phyloP scores from a whole-genome alignment of 179 eudicot species.

The Gypsophila paniculata region DNA sequence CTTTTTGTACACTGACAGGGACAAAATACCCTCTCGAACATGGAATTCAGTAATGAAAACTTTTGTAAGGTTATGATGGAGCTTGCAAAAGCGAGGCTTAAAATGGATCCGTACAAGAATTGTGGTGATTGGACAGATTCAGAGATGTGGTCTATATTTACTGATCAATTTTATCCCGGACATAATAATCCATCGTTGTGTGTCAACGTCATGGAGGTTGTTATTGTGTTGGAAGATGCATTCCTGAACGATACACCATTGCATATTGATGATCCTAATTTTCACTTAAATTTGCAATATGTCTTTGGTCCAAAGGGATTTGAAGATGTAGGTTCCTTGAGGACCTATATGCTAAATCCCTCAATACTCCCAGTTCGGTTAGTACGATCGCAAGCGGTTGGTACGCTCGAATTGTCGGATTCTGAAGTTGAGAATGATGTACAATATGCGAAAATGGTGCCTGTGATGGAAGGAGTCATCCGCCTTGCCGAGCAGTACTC shows the following conservation, averaged over 20 bases:
- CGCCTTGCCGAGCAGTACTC: not conserved
- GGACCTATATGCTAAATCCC: not conserved
- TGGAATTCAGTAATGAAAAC: not conserved
- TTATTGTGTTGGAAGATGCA: too few relatives aligned
- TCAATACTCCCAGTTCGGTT: not conserved
- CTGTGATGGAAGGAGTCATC: not conserved
- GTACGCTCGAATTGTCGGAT: not conserved
- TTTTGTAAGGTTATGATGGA: not conserved
- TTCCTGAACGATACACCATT: too few relatives aligned
- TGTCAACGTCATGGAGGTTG: too few relatives aligned
- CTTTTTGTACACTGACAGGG: not conserved
- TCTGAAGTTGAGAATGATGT: not conserved
- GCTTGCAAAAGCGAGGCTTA: not conserved
- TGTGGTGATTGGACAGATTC: not conserved
- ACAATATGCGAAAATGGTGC: not conserved
- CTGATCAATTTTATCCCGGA: not conserved
- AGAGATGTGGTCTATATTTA: not conserved
- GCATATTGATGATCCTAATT: too few relatives aligned
- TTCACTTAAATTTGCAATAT: not conserved
- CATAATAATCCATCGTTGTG: too few relatives aligned
- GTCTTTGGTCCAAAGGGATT: not conserved
- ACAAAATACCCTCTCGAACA: not conserved
- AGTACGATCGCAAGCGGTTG: not conserved
- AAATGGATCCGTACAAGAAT: not conserved
- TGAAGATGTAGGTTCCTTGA: constrained; percentile 7